phyloP scores from a whole-genome alignment of 177 flowering plant genomes.

The Tripterygium wilfordii region DNA sequence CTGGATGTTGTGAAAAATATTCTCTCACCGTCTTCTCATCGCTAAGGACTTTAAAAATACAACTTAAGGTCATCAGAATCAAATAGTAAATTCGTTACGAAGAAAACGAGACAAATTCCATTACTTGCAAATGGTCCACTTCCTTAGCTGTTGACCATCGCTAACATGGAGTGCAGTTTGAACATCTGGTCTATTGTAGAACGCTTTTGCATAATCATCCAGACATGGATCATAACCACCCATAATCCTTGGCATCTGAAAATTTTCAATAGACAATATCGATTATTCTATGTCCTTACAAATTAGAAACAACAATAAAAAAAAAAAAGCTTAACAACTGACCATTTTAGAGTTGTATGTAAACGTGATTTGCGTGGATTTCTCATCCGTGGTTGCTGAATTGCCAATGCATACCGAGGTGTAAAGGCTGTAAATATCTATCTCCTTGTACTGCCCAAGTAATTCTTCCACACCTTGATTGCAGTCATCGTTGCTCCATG shows the following conservation, averaged over 20 bases:
- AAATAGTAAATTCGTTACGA: too few relatives aligned
- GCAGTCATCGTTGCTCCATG: conserved; percentile 59
- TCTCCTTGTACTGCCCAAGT: conserved; percentile 55
- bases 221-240: conserved; percentile 96
- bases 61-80: too few relatives aligned
- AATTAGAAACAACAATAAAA: too few relatives aligned
- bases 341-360: too few relatives aligned
- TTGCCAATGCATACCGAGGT: conserved; percentile 46
- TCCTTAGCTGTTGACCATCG: conserved; percentile 50
- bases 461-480: conserved; percentile 48
- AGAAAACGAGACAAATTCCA: neutral
- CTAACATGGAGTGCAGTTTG: conserved; percentile 89
- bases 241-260: conserved; percentile 75
- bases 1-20: too few relatives aligned
- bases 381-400: conserved; percentile 17
- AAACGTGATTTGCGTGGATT: conserved; percentile 17
- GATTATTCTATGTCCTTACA: too few relatives aligned
- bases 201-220: conserved; percentile 57
- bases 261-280: neutral
- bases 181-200: conserved; percentile 77
- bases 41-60: too few relatives aligned
- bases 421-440: conserved; percentile 89
- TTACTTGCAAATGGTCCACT: conserved; percentile 98
- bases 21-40: too few relatives aligned
- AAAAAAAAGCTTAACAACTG: too few relatives aligned